These are phyloP conservation scores for Daldinia sp. DNA, from an alignment of 2,329 filamentous ascomycete species.

Conservation along the genomic window DNA sequence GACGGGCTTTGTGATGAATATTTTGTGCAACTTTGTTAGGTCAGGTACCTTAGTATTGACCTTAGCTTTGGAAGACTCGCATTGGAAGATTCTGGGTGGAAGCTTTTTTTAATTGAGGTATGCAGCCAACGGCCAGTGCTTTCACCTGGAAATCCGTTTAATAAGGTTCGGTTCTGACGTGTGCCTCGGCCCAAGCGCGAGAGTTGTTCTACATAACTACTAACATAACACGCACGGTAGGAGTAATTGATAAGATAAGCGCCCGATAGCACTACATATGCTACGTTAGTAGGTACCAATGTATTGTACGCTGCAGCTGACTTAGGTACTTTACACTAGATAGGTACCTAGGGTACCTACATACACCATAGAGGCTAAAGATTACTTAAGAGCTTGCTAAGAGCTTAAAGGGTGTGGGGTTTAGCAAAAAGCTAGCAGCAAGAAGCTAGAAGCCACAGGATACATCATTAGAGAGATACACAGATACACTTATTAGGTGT, in stretches of 20 bases:
- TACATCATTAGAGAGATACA: not conserved
- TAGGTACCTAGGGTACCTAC: conserved; percentile 1
- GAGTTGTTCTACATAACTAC: conserved; percentile 19
- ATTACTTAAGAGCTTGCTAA: not conserved
- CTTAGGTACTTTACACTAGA: not conserved
- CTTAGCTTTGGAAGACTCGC: conserved; percentile 16
- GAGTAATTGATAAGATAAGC: conserved; percentile 35
- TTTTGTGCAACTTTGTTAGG: conserved; percentile 21
- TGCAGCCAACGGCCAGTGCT: conserved; percentile 11
- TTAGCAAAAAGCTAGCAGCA: not conserved
- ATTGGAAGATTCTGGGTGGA: not conserved
- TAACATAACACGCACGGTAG: conserved; percentile 3
- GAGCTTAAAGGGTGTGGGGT: not conserved
- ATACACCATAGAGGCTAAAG: not conserved
- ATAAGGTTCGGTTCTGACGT: conserved; percentile 39
- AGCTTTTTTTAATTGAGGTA: conserved; percentile 17
- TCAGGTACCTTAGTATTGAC: conserved; percentile 27
- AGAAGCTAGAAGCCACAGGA: conserved; percentile 9
- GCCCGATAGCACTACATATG: conserved; percentile 9
- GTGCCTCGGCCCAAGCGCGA: conserved; percentile 51
- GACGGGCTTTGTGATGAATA: not conserved
- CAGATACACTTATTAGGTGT: conserved; percentile 25
- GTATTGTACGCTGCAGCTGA: conserved; percentile 22
- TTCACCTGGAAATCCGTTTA: conserved; percentile 28
- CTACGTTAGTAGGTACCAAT: no score